These are phyloP conservation scores for Neocatenulostroma microsporum DNA, from an alignment of 2,329 filamentous ascomycete genomes.

Conservation along the genomic window DNA sequence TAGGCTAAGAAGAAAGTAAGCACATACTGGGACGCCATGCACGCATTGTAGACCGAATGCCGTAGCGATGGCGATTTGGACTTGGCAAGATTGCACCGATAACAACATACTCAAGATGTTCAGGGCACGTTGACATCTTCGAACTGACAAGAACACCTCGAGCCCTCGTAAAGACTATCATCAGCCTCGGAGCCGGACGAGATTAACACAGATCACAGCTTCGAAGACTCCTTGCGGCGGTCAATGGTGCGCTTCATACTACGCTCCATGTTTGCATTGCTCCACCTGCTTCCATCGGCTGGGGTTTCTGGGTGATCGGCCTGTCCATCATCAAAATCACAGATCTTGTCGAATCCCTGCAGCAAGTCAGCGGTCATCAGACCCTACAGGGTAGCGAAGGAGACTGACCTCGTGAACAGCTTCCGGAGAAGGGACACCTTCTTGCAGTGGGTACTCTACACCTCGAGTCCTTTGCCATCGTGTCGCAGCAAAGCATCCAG, in stretches of 20 bases:
- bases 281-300: slow-evolving; percentile 65
- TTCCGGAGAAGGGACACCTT: slow-evolving; percentile 10
- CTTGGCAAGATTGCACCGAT: too few species aligned
- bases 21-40: too few species aligned
- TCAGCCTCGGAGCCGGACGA: too few species aligned
- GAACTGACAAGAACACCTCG: too few species aligned
- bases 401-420: slow-evolving; percentile 14
- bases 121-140: too few species aligned
- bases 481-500: slow-evolving; percentile 81
- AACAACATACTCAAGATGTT: too few species aligned
- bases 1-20: too few species aligned
- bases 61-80: too few species aligned
- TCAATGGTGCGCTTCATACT: background rate
- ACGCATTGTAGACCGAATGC: too few species aligned
- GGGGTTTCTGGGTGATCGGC: slow-evolving; percentile 75
- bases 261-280: background rate
- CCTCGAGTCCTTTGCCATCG: slow-evolving; percentile 89
- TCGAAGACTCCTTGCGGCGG: background rate
- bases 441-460: slow-evolving; percentile 57
- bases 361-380: slow-evolving; percentile 70
- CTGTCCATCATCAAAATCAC: slow-evolving; percentile 76
- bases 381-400: slow-evolving; percentile 65
- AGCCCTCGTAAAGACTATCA: too few species aligned
- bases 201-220: background rate
- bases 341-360: slow-evolving; percentile 66